Conservation (phyloP, 306 rosid species). For the Fagus crenata region DNA sequence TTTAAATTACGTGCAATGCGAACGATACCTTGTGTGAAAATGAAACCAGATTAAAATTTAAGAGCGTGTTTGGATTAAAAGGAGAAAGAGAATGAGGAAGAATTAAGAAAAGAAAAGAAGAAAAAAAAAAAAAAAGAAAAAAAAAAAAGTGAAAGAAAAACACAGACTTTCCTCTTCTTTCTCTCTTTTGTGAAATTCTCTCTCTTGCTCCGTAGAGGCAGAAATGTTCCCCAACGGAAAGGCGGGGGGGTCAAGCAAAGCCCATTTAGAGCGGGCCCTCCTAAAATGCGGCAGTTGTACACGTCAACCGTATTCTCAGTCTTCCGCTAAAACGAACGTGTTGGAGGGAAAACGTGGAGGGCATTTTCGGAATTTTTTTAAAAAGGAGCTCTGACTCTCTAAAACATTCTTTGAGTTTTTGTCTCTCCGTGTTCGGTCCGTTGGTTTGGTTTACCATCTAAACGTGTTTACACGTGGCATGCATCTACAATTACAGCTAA, state of each 20-base stretch:
- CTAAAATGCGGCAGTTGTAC: conserved; percentile 49
- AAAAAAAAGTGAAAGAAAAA: conserved; percentile 25
- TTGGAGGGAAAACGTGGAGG: conserved; percentile 52
- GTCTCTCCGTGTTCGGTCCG: not conserved
- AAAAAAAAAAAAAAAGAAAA: no score
- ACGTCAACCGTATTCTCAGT: conserved; percentile 40
- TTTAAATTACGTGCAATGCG: not conserved
- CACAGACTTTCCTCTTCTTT: conserved; percentile 8
- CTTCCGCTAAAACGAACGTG: conserved; percentile 34
- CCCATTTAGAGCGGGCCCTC: conserved; percentile 57
- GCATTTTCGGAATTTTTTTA: not conserved
- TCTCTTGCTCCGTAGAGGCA: conserved; percentile 47
- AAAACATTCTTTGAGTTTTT: not conserved
- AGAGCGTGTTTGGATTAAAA: conserved; percentile 13
- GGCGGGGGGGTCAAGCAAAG: conserved; percentile 36
- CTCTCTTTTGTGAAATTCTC: conserved; percentile 15
- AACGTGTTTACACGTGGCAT: not conserved
- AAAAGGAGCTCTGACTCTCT: conserved; percentile 18
- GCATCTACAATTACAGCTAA: not conserved
- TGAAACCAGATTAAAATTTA: not conserved
- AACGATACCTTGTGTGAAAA: conserved; percentile 17
- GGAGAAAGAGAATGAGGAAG: conserved; percentile 4
- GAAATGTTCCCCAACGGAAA: conserved; percentile 44
- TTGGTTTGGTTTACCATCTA: not conserved
- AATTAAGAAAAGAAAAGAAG: no score